Percentiles rank a stretch among this genome's conserved stretches.
These are phyloP conservation scores for Calonectria pauciramosa DNA, from an alignment of 2,329 filamentous ascomycete species.

Conservation along the genomic window DNA sequence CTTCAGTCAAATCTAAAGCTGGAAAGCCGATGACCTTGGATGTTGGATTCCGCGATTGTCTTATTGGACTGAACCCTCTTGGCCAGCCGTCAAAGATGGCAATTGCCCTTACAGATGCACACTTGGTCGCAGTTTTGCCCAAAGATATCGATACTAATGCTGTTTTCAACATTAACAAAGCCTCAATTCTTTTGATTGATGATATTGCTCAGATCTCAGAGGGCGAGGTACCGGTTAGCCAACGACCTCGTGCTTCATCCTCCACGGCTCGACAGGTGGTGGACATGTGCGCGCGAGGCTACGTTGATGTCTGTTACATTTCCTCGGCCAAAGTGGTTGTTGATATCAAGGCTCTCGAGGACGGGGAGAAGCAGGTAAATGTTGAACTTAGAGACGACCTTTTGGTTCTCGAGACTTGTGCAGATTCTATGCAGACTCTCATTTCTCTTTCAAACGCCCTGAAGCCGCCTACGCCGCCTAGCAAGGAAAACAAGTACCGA, in stretches of 20 bases:
- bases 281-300: conserved; percentile 76
- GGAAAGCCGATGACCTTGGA: conserved; percentile 76
- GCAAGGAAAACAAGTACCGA: conserved; percentile 85
- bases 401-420: conserved; percentile 92
- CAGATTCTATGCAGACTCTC: conserved; percentile 95
- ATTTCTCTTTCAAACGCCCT: conserved; percentile 84
- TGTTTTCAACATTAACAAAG: conserved; percentile 80
- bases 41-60: conserved; percentile 83
- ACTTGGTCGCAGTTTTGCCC: conserved; percentile 76
- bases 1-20: conserved; percentile 46
- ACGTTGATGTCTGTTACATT: conserved; percentile 88
- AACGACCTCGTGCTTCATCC: conserved; percentile 49
- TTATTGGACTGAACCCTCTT: conserved; percentile 87
- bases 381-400: conserved; percentile 89
- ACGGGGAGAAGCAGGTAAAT: conserved; percentile 77
- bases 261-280: conserved; percentile 64
- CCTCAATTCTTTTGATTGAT: conserved; percentile 87
- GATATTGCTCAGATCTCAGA: conserved; percentile 64
- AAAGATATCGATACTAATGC: conserved; percentile 75
- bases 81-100: conserved; percentile 81
- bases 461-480: conserved; percentile 86
- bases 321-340: conserved; percentile 82
- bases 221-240: conserved; percentile 25
- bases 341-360: conserved; percentile 66
- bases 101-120: conserved; percentile 83